A percentile compares a stretch with the other conserved stretches of the same genome.
phyloP scores from a whole-genome alignment of 768 basidiomycete genomes.

The Mycena amicta region DNA sequence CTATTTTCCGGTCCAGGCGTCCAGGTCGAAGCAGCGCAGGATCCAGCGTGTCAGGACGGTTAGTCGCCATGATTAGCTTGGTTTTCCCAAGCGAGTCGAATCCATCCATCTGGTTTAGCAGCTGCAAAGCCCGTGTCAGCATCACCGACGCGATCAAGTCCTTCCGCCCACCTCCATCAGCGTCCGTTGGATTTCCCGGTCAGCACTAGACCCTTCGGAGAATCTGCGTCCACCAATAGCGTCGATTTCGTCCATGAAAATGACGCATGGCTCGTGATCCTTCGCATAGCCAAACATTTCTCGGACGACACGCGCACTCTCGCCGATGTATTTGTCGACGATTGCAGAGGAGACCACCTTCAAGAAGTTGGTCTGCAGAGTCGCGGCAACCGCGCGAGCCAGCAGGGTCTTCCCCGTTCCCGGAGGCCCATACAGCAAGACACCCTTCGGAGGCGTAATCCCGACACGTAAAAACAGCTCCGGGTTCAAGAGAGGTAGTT shows the following conservation, averaged over 20 bases:
- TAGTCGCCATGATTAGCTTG: conserved; percentile 99
- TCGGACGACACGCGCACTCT: conserved; percentile 91
- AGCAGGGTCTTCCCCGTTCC: conserved; percentile 98
- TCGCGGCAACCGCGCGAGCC: conserved; percentile 92
- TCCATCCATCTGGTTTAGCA: conserved; percentile 99
- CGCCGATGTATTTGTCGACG: conserved; percentile 98
- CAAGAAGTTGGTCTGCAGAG: conserved; percentile 92
- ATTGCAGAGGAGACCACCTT: conserved; percentile 99
- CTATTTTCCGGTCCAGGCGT: conserved; percentile 95
- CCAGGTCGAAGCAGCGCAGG: conserved; percentile 96
- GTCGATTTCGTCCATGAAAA: conserved; percentile 98
- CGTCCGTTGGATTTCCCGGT: conserved; percentile 98
- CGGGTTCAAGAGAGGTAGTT: conserved; percentile 92
- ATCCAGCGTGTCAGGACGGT: conserved; percentile 96
- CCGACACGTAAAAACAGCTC: conserved; percentile 95
- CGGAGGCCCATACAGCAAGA: conserved; percentile 96
- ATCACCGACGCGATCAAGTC: no score
- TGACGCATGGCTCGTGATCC: conserved; percentile 98
- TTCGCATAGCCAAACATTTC: conserved; percentile 99
- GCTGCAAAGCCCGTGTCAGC: no score
- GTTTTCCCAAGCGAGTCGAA: conserved; percentile 96
- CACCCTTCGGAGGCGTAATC: conserved; percentile 94
- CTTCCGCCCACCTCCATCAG: conserved; percentile 75
- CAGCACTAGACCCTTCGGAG: conserved; percentile 96
- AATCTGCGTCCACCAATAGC: conserved; percentile 89